Base-by-base conservation (phyloP, 2,329 filamentous ascomycete species). In the Pestalotiopsis sp. region DNA sequence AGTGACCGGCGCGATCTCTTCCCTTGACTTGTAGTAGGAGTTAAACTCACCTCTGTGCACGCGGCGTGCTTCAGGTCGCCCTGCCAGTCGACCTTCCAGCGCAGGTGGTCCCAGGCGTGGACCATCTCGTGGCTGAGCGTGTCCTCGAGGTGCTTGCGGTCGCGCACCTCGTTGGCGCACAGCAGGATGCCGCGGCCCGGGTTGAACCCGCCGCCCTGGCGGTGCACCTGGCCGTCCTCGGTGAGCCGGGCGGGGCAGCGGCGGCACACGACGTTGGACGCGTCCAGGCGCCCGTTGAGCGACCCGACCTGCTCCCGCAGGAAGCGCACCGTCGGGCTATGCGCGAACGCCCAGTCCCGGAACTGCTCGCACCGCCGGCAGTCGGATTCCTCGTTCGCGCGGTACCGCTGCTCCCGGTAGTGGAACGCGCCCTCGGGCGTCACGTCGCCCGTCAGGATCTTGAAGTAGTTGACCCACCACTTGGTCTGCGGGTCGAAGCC, bases 121-220 rank as follows among this genome's bases (percentile, higher is more conserved):
- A 99, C 92, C 94, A 99, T 97, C 83, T 99, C 96, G 81, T 99
- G 96, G 36, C 95, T 91, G 76, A 99, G 84, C 12, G 95, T 97
- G 79, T 99, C 96, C 83, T 99, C 96, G 74, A 97, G 80, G 78
- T 97, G 94, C 39, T 91, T 90, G 68, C 90, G 85, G 77, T 94
- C 90, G 69, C 91, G 86, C 77, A 98, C 89, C 81, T 96, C 91
- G 81, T 99, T 99, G 65, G 96, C 94, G 81, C 96, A 99, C 25
- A 99, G 86, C 77, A 97, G 79, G 71, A 99, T 98, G 49, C 96
- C 96, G 78, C 94, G 92, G 64, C 92, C 87, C 1, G 94, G 91
- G 78, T 92, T 91, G 79, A 98, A 98, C 1, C 96, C 96, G 31
- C 95, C 96, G 41, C 88, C 88, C 77, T 88, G 85, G 65, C 88